phyloP scores from a whole-genome alignment of 768 basidiomycete genomes.

The Cystofilobasidium macerans region DNA sequence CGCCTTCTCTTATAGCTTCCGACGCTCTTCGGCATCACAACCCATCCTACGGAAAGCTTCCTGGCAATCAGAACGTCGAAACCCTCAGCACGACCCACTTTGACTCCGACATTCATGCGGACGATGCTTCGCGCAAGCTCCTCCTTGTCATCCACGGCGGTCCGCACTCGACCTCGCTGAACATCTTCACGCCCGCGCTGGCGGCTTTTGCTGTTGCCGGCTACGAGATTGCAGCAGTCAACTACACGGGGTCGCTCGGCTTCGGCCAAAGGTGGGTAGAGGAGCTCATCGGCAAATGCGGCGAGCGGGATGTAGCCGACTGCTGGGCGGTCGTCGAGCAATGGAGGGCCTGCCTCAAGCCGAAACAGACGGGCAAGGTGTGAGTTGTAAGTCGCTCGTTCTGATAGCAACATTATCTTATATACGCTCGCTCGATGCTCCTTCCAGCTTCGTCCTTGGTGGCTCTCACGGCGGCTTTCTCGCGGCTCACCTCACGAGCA shows the following conservation, averaged over 20 bases:
- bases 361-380: conserved; percentile 7
- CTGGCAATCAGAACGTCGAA: too few species aligned
- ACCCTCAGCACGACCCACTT: conserved; percentile 28
- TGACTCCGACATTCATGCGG: conserved; percentile 28
- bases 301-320: conserved; percentile 55
- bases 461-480: conserved; percentile 56
- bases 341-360: conserved; percentile 39
- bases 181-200: conserved; percentile 44
- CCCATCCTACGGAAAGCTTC: too few species aligned
- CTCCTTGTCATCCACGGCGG: conserved; percentile 55
- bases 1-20: too few species aligned
- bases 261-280: conserved; percentile 55
- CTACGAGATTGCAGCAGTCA: conserved; percentile 54
- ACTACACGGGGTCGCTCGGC: conserved; percentile 59
- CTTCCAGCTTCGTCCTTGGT: conserved; percentile 47
- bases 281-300: conserved; percentile 50
- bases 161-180: conserved; percentile 47
- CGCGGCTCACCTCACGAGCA: conserved; percentile 44
- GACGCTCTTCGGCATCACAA: too few species aligned
- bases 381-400: neutral
- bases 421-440: neutral
- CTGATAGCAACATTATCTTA: neutral
- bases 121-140: conserved; percentile 27
- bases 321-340: conserved; percentile 47
- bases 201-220: conserved; percentile 38